These are phyloP conservation scores for Ophiostoma sp. DNA, from an alignment of 2,329 filamentous ascomycete species.

Conservation along the genomic window DNA sequence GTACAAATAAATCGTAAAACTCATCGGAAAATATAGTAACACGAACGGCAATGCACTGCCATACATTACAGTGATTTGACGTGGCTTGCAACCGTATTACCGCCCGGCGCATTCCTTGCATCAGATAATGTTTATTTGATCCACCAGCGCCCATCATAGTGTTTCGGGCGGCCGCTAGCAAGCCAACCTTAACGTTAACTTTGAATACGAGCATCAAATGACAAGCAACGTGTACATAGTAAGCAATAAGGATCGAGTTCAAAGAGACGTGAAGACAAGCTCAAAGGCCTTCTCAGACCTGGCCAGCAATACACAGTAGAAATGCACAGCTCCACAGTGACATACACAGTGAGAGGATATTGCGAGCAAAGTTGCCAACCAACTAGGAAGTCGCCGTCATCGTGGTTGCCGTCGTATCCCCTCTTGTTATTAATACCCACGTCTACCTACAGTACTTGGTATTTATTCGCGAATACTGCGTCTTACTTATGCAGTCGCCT, in stretches of 20 bases:
- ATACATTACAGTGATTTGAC: too few species aligned
- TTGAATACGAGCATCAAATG: neutral
- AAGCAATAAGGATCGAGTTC: neutral
- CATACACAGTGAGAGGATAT: neutral
- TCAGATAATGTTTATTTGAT: neutral
- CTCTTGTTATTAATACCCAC: neutral
- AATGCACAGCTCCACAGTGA: neutral
- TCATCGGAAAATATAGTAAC: too few species aligned
- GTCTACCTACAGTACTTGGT: neutral
- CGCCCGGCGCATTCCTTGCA: neutral
- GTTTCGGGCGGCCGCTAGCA: constrained; percentile 13
- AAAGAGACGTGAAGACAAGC: neutral
- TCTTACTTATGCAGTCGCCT: neutral
- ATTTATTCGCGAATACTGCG: neutral
- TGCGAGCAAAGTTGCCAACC: neutral
- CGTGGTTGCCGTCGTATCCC: neutral
- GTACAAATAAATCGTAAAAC: too few species aligned
- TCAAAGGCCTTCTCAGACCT: neutral
- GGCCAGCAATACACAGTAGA: neutral
- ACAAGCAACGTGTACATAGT: too few species aligned
- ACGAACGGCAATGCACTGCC: too few species aligned
- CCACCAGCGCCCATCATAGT: neutral
- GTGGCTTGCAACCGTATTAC: too few species aligned
- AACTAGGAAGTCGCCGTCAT: neutral
- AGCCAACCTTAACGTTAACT: constrained; percentile 11